Conservation (phyloP, 768 basidiomycete species). For the Termitomyces bulborhizus region DNA sequence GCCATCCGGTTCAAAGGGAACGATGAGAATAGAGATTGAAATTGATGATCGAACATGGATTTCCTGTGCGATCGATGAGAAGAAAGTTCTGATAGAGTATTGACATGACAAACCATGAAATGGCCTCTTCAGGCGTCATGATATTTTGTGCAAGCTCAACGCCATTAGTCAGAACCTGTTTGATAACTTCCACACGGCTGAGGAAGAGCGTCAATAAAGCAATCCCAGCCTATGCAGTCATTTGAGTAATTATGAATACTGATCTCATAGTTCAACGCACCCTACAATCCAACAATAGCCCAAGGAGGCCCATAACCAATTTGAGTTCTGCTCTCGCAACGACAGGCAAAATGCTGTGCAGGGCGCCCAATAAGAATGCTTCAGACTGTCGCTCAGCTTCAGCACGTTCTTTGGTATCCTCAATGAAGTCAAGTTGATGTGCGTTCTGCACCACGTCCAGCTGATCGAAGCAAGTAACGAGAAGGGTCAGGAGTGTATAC, state of each 20-base stretch:
- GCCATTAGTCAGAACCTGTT: conserved; percentile 53
- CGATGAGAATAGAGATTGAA: conserved; percentile 68
- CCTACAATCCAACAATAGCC: conserved; percentile 74
- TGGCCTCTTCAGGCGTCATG: conserved; percentile 59
- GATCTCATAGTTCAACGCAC: conserved; percentile 36
- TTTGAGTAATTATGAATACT: conserved; percentile 4
- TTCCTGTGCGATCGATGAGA: conserved; percentile 47
- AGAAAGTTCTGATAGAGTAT: not conserved
- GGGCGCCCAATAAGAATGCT: conserved; percentile 76
- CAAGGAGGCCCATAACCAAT: conserved; percentile 39
- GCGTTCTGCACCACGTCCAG: conserved; percentile 80
- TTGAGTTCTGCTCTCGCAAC: no score
- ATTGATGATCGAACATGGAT: conserved; percentile 73
- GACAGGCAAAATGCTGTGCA: conserved; percentile 39
- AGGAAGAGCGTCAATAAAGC: conserved; percentile 87
- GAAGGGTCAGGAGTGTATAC: conserved; percentile 82
- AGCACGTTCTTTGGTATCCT: conserved; percentile 53
- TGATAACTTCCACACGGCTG: conserved; percentile 89
- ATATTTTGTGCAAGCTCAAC: conserved; percentile 51
- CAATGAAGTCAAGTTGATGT: conserved; percentile 52
- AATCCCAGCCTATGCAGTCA: conserved; percentile 67
- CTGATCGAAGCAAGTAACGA: conserved; percentile 92
- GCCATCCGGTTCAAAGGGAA: conserved; percentile 86
- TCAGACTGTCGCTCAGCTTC: conserved; percentile 59
- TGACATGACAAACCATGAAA: conserved; percentile 52